A percentile compares a stretch with the other conserved stretches of the same genome.
These are phyloP conservation scores for Actinomucor elegans DNA, from an alignment of 371 early-diverging fungal genomes.

Conservation along the genomic window DNA sequence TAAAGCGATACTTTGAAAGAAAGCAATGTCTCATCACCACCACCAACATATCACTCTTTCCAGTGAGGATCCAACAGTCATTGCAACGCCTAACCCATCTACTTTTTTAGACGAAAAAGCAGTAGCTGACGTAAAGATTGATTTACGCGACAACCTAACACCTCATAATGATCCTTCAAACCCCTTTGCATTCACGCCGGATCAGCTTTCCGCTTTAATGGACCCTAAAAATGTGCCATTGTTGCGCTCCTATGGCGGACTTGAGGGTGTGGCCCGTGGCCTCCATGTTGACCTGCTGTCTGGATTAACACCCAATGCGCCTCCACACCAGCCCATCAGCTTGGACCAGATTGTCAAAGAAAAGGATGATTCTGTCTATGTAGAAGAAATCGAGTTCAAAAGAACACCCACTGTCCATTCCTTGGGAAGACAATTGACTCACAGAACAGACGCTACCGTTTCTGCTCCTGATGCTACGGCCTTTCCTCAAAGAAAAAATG, in stretches of 20 bases:
- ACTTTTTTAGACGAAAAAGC: slow-evolving; percentile 14
- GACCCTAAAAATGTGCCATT: slow-evolving; percentile 60
- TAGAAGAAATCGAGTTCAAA: slow-evolving; percentile 22
- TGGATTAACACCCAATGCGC: slow-evolving; percentile 44
- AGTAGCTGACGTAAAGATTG: slow-evolving; percentile 12
- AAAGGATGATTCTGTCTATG: slow-evolving; percentile 16
- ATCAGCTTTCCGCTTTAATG: slow-evolving; percentile 49
- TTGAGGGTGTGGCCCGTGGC: slow-evolving; percentile 53
- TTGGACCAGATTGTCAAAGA: slow-evolving; percentile 24
- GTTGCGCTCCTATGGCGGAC: slow-evolving; percentile 48
- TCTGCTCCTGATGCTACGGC: slow-evolving; percentile 18
- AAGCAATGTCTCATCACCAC: slow-evolving; percentile 9
- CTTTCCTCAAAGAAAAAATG: slow-evolving; percentile 37
- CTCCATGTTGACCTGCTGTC: slow-evolving; percentile 47
- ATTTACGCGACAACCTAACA: slow-evolving; percentile 24
- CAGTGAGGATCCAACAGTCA: slow-evolving; percentile 29
- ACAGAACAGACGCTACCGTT: slow-evolving; percentile 15
- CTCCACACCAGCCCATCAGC: slow-evolving; percentile 17
- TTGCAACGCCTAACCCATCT: slow-evolving; percentile 14
- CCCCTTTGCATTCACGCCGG: slow-evolving; percentile 55
- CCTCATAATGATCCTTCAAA: slow-evolving; percentile 45
- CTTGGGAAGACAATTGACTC: slow-evolving; percentile 21
- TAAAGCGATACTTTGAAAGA: neutral
- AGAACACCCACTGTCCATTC: slow-evolving; percentile 25
- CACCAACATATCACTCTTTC: slow-evolving; percentile 4